These are phyloP conservation scores for Cordyceps javanica DNA, from an alignment of 2,329 filamentous ascomycete species.

Conservation along the genomic window DNA sequence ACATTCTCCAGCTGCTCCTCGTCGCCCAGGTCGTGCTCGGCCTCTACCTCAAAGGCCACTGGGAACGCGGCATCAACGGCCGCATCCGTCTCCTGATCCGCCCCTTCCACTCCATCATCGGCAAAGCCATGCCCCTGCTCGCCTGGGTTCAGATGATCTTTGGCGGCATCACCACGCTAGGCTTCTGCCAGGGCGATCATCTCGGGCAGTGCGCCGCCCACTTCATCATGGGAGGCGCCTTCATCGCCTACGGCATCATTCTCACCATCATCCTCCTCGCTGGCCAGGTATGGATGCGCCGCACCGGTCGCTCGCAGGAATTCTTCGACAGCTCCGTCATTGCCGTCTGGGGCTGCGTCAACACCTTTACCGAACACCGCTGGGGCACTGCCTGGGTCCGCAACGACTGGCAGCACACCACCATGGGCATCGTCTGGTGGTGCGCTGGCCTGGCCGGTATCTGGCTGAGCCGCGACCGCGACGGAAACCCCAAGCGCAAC, in stretches of 20 bases:
- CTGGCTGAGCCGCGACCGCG: slow-evolving; percentile 80
- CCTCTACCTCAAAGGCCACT: slow-evolving; percentile 81
- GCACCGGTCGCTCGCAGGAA: slow-evolving; percentile 82
- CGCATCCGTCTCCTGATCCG: slow-evolving; percentile 69
- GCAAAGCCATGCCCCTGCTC: slow-evolving; percentile 79
- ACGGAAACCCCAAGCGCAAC: slow-evolving; percentile 84
- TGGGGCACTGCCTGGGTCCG: slow-evolving; percentile 86
- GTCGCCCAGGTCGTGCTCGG: slow-evolving; percentile 72
- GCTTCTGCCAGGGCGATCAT: slow-evolving; percentile 90
- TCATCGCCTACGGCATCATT: slow-evolving; percentile 87
- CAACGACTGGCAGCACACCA: slow-evolving; percentile 95
- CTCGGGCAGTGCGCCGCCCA: slow-evolving; percentile 89
- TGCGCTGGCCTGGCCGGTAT: slow-evolving; percentile 83
- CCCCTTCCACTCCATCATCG: slow-evolving; percentile 69
- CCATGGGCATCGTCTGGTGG: slow-evolving; percentile 99
- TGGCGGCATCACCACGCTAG: slow-evolving; percentile 84
- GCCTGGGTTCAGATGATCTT: slow-evolving; percentile 95
- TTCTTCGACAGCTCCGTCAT: slow-evolving; percentile 94
- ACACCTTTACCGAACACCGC: slow-evolving; percentile 95
- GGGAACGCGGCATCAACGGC: slow-evolving; percentile 77
- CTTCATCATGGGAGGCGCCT: slow-evolving; percentile 98
- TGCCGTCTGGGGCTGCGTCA: slow-evolving; percentile 91
- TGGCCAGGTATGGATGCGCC: slow-evolving; percentile 79
- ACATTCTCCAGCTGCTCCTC: slow-evolving; percentile 73
- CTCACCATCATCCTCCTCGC: slow-evolving; percentile 81